These are phyloP conservation scores for Seminavis robusta DNA, from an alignment of 108 stramenopile genomes.

Conservation along the genomic window DNA sequence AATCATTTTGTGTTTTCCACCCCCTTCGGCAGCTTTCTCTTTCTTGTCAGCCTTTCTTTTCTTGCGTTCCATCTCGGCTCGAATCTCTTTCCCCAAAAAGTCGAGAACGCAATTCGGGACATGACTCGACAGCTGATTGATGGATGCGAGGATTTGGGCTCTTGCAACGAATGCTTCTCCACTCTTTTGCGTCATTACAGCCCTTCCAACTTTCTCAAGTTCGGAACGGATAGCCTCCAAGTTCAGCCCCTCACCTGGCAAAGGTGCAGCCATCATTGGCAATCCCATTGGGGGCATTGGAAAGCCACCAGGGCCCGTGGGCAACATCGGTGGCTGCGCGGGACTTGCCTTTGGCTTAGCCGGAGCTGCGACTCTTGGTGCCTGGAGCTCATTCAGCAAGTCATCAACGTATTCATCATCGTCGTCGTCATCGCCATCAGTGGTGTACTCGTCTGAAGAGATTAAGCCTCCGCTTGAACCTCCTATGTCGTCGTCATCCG, in stretches of 20 bases:
- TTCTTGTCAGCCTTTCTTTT: constrained; percentile 5
- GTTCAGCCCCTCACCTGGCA: background rate
- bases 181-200: constrained; percentile 8
- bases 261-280: background rate
- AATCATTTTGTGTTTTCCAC: background rate
- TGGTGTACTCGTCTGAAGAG: background rate
- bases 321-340: background rate
- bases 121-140: constrained; percentile 55
- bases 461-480: background rate
- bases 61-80: constrained; percentile 6
- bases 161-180: constrained; percentile 25
- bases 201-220: constrained; percentile 18
- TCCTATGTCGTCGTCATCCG: background rate
- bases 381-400: constrained; percentile 1
- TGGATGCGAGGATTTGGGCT: constrained; percentile 41
- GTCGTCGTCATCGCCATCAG: background rate
- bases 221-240: background rate
- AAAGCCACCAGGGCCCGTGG: background rate
- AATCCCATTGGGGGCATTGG: background rate
- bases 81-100: constrained; percentile 25
- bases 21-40: background rate
- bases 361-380: background rate
- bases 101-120: constrained; percentile 53
- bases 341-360: background rate
- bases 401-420: constrained; percentile 1